Percentiles rank a stretch among this genome's conserved stretches.
Evolutionary conservation across 2,329 filamentous ascomycete genomes (phyloP).

Genomic region (Paracorniculantispora psalliotae): DNA sequence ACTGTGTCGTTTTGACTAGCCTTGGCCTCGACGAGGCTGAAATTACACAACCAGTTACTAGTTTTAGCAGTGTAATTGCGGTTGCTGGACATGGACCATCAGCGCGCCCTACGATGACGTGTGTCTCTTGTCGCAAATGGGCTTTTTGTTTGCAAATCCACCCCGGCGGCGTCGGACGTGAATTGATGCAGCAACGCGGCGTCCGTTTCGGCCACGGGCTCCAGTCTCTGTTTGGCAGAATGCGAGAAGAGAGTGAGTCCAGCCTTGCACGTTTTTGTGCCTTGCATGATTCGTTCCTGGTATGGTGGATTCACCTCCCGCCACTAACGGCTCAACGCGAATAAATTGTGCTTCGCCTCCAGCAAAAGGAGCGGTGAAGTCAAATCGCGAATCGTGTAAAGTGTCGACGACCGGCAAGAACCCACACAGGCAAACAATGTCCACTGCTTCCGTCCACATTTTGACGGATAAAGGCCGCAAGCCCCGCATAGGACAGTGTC

Average conservation of each 20-base stretch:
- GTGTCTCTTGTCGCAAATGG: background rate
- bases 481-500: conserved; percentile 1
- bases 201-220: background rate
- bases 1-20: background rate
- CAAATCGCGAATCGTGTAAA: background rate
- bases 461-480: background rate
- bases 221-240: background rate
- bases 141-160: background rate
- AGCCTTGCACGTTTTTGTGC: background rate
- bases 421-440: background rate
- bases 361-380: conserved; percentile 3
- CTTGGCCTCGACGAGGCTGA: background rate
- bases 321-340: background rate
- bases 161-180: too few relatives aligned
- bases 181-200: too few relatives aligned
- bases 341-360: background rate
- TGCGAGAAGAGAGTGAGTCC: background rate
- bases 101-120: background rate
- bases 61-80: background rate
- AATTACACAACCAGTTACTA: background rate
- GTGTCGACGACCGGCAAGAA: background rate
- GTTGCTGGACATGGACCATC: background rate
- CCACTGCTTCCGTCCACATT: conserved; percentile 6
- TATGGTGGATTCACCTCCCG: background rate
- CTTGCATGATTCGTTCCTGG: background rate